Conservation (phyloP, 805 yeast species). For the Blastobotrys americana region DNA sequence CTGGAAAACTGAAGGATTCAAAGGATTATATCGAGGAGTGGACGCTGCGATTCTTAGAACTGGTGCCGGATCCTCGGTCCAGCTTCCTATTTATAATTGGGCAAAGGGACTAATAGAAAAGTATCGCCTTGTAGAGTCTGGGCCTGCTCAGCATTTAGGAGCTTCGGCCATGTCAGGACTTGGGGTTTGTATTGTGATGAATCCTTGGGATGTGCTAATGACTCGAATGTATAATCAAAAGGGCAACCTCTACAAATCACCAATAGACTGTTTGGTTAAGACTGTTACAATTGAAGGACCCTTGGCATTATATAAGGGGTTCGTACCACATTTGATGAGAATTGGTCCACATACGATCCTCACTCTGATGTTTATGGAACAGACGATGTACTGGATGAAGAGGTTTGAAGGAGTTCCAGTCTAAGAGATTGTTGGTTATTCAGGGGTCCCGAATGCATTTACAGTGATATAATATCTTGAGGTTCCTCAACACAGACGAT, state of each 20-base stretch:
- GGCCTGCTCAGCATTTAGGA: slow-evolving; percentile 61
- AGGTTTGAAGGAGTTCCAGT: slow-evolving; percentile 35
- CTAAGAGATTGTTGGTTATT: slow-evolving; percentile 6
- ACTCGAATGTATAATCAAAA: slow-evolving; percentile 94
- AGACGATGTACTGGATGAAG: slow-evolving; percentile 62
- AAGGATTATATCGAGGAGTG: slow-evolving; percentile 81
- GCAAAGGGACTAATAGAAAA: slow-evolving; percentile 58
- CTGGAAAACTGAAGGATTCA: slow-evolving; percentile 58
- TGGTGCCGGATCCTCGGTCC: slow-evolving; percentile 93
- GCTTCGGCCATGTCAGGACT: slow-evolving; percentile 77
- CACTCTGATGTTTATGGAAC: slow-evolving; percentile 92
- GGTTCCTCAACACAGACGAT: too few species aligned
- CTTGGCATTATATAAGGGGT: slow-evolving; percentile 86
- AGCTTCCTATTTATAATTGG: slow-evolving; percentile 80
- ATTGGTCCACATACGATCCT: slow-evolving; percentile 89
- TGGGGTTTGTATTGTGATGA: slow-evolving; percentile 93
- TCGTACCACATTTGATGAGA: slow-evolving; percentile 84
- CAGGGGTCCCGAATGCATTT: too few species aligned
- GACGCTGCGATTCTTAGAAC: slow-evolving; percentile 93
- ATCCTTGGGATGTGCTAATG: slow-evolving; percentile 93
- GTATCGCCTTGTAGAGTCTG: slow-evolving; percentile 48
- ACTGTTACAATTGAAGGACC: slow-evolving; percentile 81
- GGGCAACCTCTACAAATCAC: slow-evolving; percentile 78
- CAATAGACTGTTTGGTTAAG: slow-evolving; percentile 80
- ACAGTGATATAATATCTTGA: too few species aligned